Base-by-base conservation (phyloP, 163 green algal species). In the Scenedesmus sp. region DNA sequence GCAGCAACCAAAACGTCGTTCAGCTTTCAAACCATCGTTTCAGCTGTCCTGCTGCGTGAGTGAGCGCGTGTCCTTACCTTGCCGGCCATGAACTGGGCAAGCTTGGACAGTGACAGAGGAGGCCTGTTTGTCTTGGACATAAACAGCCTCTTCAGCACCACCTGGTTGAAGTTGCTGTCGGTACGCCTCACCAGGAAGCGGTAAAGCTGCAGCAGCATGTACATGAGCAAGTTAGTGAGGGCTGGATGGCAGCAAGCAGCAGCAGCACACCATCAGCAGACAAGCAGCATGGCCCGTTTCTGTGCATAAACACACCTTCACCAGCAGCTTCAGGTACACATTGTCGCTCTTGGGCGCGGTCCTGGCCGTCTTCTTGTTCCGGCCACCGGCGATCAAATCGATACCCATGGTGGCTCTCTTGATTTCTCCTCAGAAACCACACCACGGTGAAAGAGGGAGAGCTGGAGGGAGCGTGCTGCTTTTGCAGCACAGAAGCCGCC, bases 311-410 rank as follows among this genome's bases (percentile, higher is more conserved):
- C 74, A 56, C 88, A 99, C 98, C 98, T 99, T 99, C 34, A 99
- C 98, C 70, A 99, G 96, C 62, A 99, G 96, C 95, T 99, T 98
- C 15, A 99, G 91, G 95, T 99, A 99, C 55, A 99, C 98, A 97
- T 99, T 99, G 76, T 99, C 95, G 90, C 94, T 98, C 97, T 99
- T 99, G 52, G 98, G 98, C 46, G 98, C 98, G 64, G 95, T 98
- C 85, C 98, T 95, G 76, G 96, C 93, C 73, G 95, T 97, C 95
- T 98, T 98, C 94, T 99, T 99, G 90, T 98, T 99, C 87, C 98
- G 97, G 88, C 98, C 98, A 90, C 98, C 98, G 88, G 98, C 98
- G 55, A 97, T 97, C 76, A 99, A 91, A 95, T 99, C 98, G 95
- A 99, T 99, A 96, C 98, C 98, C 85, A 90, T 90, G 85, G 85